phyloP scores from a whole-genome alignment of 2,329 filamentous ascomycete species.

The Alternaria brassicae region DNA sequence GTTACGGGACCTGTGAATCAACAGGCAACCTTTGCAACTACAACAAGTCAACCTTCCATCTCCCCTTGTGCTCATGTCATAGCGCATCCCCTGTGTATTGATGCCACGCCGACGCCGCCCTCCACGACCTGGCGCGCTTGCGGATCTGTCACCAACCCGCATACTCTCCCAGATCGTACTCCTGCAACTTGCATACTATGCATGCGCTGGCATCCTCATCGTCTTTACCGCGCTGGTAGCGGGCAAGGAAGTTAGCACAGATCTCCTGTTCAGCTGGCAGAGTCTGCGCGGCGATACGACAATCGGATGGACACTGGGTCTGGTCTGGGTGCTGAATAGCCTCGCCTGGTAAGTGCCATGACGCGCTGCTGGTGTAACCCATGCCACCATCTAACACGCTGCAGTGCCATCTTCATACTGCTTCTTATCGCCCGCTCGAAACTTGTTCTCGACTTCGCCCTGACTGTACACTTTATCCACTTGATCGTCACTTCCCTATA shows the following conservation, averaged over 20 bases:
- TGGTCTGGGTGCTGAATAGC: slow-evolving; percentile 72
- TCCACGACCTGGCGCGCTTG: slow-evolving; percentile 69
- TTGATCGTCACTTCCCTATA: slow-evolving; percentile 80
- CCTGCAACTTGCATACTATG: slow-evolving; percentile 71
- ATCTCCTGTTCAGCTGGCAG: slow-evolving; percentile 69
- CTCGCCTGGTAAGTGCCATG: slow-evolving; percentile 63
- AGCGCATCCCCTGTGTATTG: slow-evolving; percentile 30
- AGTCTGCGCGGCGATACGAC: slow-evolving; percentile 71
- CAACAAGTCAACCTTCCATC: slow-evolving; percentile 7
- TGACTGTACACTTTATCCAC: slow-evolving; percentile 86
- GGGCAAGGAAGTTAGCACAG: slow-evolving; percentile 64
- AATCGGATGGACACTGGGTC: slow-evolving; percentile 71
- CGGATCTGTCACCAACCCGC: slow-evolving; percentile 70
- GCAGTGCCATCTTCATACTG: slow-evolving; percentile 82
- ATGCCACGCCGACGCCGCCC: slow-evolving; percentile 67
- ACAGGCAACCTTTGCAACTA: slow-evolving; percentile 28
- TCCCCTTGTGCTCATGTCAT: slow-evolving; percentile 27
- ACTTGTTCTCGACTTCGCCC: slow-evolving; percentile 90
- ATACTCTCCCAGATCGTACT: slow-evolving; percentile 72
- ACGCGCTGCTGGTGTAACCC: not conserved
- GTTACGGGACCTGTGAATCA: slow-evolving; percentile 15
- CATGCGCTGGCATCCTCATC: slow-evolving; percentile 66
- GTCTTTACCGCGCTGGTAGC: slow-evolving; percentile 72
- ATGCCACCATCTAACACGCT: slow-evolving; percentile 18
- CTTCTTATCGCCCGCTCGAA: slow-evolving; percentile 87